A percentile compares a stretch with the other conserved stretches of the same genome.
Conservation (phyloP, 306 rosid species). For the Casuarina equisetifolia region DNA sequence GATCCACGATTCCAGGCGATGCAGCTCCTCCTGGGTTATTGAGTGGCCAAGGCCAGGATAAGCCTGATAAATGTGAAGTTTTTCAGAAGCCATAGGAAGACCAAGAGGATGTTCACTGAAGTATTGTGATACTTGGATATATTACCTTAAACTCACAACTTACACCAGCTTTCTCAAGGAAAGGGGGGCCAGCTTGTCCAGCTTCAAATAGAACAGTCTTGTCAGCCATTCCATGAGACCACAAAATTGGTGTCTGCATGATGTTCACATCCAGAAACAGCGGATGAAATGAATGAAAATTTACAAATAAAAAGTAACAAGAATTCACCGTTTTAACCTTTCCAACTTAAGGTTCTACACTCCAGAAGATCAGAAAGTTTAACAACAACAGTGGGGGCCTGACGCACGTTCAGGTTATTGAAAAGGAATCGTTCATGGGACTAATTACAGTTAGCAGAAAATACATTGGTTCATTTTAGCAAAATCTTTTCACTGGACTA, state of each 20-base stretch:
- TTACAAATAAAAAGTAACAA: not conserved
- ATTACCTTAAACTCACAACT: constrained; percentile 70
- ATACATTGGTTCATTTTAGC: not conserved
- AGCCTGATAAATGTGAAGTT: constrained; percentile 39
- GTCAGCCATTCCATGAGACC: constrained; percentile 78
- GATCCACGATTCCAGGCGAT: constrained; percentile 72
- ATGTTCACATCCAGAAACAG: constrained; percentile 17
- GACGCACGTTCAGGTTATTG: not conserved
- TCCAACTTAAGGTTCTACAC: not conserved
- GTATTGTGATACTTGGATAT: constrained; percentile 16
- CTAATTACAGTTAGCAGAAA: not conserved
- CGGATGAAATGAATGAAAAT: not conserved
- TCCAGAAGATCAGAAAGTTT: not conserved
- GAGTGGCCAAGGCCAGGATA: constrained; percentile 80
- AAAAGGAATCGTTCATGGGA: not conserved
- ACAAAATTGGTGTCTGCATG: constrained; percentile 66
- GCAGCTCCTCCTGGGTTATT: constrained; percentile 60
- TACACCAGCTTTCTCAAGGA: constrained; percentile 59
- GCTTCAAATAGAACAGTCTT: constrained; percentile 71
- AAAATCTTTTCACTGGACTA: not conserved
- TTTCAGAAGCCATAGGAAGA: constrained; percentile 15
- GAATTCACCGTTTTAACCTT: not conserved
- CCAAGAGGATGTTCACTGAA: constrained; percentile 5
- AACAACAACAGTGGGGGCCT: not conserved
- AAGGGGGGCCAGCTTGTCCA: constrained; percentile 81